Evolutionary conservation across 2,329 filamentous ascomycete genomes (phyloP).

Genomic region (Aureobasidium sp.): DNA sequence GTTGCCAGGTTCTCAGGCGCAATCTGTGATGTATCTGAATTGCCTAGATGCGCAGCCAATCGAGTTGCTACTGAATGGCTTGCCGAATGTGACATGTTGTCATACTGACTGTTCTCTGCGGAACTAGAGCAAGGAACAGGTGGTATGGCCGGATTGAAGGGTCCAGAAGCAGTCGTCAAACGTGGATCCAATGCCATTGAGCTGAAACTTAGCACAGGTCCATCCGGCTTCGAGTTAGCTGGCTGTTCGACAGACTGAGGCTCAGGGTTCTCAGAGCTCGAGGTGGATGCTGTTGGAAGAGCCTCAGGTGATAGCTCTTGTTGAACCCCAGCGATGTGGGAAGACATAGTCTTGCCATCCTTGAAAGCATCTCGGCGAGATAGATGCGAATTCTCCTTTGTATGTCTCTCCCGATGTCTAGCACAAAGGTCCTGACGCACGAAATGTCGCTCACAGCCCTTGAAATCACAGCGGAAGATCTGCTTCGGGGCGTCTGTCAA

Average conservation of each 20-base stretch:
- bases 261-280: background rate
- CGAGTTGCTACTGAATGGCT: background rate
- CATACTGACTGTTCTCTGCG: background rate
- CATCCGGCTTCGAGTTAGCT: background rate
- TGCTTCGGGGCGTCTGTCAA: conserved; percentile 76
- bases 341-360: background rate
- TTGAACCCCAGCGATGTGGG: background rate
- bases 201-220: background rate
- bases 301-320: background rate
- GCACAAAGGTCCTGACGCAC: conserved; percentile 89
- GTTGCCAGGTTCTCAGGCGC: background rate
- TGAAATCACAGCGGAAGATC: conserved; percentile 88
- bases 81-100: background rate
- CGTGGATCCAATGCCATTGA: background rate
- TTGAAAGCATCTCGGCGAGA: conserved; percentile 58
- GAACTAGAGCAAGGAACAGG: background rate
- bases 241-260: background rate
- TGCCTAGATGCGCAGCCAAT: background rate
- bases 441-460: conserved; percentile 82
- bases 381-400: conserved; percentile 61
- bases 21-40: background rate
- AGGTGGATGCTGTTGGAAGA: background rate
- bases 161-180: background rate
- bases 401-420: conserved; percentile 44
- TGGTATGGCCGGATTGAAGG: background rate